Percentiles rank a stretch among this genome's conserved stretches.
phyloP scores from a whole-genome alignment of 2,329 filamentous ascomycete species.

The Cladobotryum mycophilum region DNA sequence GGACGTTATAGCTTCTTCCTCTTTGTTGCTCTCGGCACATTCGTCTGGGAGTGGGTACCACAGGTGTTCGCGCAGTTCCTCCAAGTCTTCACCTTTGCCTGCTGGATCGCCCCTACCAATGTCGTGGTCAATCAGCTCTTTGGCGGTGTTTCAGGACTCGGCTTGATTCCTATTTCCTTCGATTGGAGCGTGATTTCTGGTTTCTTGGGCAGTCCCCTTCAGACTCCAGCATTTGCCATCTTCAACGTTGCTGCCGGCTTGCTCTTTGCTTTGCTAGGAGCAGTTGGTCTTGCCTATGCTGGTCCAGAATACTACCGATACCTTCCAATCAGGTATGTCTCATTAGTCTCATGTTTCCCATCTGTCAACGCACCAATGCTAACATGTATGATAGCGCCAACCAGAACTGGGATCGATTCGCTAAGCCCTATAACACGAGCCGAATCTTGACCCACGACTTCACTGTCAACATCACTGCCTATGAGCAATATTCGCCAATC shows the following conservation, averaged over 20 bases:
- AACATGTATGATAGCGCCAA: constrained; percentile 32
- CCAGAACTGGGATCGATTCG: constrained; percentile 53
- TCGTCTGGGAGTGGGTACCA: constrained; percentile 51
- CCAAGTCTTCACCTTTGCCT: constrained; percentile 51
- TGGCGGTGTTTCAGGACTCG: constrained; percentile 52
- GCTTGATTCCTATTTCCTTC: constrained; percentile 56
- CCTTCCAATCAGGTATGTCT: constrained; percentile 36
- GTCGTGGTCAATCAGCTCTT: constrained; percentile 58
- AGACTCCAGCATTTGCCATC: constrained; percentile 53
- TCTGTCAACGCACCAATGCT: not conserved
- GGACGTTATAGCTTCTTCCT: constrained; percentile 51
- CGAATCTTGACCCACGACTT: constrained; percentile 45
- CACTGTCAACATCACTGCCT: constrained; percentile 48
- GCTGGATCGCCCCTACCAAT: constrained; percentile 57
- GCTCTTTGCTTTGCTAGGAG: constrained; percentile 43
- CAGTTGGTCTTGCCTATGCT: constrained; percentile 45
- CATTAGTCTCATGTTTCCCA: not conserved
- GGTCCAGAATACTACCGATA: constrained; percentile 46
- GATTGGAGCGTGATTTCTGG: constrained; percentile 57
- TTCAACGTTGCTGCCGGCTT: constrained; percentile 49
- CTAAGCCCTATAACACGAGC: constrained; percentile 46
- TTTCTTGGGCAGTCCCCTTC: constrained; percentile 48
- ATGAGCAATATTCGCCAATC: constrained; percentile 49
- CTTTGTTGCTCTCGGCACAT: constrained; percentile 41
- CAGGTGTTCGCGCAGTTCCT: constrained; percentile 52